phyloP scores from a whole-genome alignment of 345 rosid genomes.

The Corchorus capsularis region DNA sequence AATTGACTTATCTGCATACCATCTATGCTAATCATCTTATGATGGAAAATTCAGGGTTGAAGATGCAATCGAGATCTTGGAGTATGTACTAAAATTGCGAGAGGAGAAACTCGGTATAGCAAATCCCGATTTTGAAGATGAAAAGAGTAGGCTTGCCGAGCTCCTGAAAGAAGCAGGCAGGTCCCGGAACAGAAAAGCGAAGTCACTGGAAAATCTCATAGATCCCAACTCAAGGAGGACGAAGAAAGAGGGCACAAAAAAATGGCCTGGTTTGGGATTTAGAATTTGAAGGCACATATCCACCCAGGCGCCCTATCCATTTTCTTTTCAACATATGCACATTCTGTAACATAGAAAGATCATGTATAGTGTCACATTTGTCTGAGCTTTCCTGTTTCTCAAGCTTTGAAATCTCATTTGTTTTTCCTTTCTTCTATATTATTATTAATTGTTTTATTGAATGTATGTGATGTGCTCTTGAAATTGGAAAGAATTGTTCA shows the following conservation, averaged over 20 bases:
- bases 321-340: slow-evolving; percentile 29
- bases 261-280: slow-evolving; percentile 94
- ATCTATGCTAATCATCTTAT: not conserved
- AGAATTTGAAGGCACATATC: slow-evolving; percentile 46
- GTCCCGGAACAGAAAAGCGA: slow-evolving; percentile 81
- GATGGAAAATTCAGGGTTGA: slow-evolving; percentile 62
- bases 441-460: slow-evolving; percentile 32
- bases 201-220: slow-evolving; percentile 89
- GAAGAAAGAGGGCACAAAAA: slow-evolving; percentile 74
- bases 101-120: slow-evolving; percentile 98
- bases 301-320: slow-evolving; percentile 24
- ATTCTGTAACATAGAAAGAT: slow-evolving; percentile 52
- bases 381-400: slow-evolving; percentile 28
- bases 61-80: slow-evolving; percentile 96
- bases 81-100: slow-evolving; percentile 83
- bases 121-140: slow-evolving; percentile 96
- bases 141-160: slow-evolving; percentile 88
- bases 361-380: slow-evolving; percentile 53
- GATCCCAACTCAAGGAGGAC: slow-evolving; percentile 77
- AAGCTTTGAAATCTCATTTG: slow-evolving; percentile 24
- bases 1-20: not conserved
- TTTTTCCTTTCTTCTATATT: slow-evolving; percentile 2
- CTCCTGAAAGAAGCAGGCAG: slow-evolving; percentile 97
- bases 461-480: slow-evolving; percentile 38
- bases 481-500: slow-evolving; percentile 26